phyloP scores from a whole-genome alignment of 2,329 filamentous ascomycete genomes.

The Ophiosphaerella herpotricha region DNA sequence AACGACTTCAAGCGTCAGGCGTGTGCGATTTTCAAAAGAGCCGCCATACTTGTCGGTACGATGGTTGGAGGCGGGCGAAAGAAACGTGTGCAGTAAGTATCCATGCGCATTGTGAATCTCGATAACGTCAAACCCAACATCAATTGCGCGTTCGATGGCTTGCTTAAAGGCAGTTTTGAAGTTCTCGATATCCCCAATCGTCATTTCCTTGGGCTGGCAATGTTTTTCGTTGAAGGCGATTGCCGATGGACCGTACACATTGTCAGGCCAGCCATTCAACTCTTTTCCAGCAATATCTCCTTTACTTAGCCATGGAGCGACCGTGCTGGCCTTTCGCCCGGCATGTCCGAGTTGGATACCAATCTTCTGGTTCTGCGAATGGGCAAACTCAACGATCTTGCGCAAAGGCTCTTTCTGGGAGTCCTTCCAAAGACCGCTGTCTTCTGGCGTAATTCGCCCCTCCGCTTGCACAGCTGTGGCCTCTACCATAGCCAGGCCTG shows the following conservation, averaged over 20 bases:
- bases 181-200: slow-evolving; percentile 67
- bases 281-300: slow-evolving; percentile 61
- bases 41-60: slow-evolving; percentile 72
- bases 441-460: slow-evolving; percentile 82
- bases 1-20: slow-evolving; percentile 70
- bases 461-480: slow-evolving; percentile 75
- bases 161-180: slow-evolving; percentile 67
- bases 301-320: slow-evolving; percentile 66
- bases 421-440: slow-evolving; percentile 82
- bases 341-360: slow-evolving; percentile 84
- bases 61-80: slow-evolving; percentile 71
- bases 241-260: slow-evolving; percentile 62
- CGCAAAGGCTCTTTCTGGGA: slow-evolving; percentile 74
- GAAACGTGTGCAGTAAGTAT: slow-evolving; percentile 73
- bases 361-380: slow-evolving; percentile 76
- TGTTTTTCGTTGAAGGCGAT: slow-evolving; percentile 66
- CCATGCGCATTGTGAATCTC: slow-evolving; percentile 83
- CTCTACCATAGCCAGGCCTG: slow-evolving; percentile 75
- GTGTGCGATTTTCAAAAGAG: slow-evolving; percentile 71
- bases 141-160: slow-evolving; percentile 59
- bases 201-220: slow-evolving; percentile 69
- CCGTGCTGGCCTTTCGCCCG: slow-evolving; percentile 66
- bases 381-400: slow-evolving; percentile 75
- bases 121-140: slow-evolving; percentile 74
- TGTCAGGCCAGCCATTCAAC: slow-evolving; percentile 59